A percentile compares a stretch with the other conserved stretches of the same genome.
phyloP scores from a whole-genome alignment of 1,284 basidiomycete genomes.

The Sutorius eximius region DNA sequence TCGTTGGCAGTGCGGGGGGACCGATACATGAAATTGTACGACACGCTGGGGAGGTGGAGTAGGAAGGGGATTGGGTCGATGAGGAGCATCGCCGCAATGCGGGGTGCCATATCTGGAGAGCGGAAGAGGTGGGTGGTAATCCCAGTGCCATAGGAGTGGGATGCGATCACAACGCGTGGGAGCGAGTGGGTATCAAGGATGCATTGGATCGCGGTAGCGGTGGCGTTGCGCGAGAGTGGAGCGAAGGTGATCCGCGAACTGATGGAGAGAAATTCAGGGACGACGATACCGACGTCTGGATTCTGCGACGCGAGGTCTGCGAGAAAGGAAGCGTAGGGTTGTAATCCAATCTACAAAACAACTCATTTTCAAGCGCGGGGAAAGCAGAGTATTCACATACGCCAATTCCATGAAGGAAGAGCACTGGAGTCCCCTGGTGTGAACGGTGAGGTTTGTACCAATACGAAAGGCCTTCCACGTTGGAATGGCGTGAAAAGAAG shows the following conservation, averaged over 20 bases:
- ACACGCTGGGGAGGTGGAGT: conserved; percentile 58
- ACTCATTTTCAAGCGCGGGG: not conserved
- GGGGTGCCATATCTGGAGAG: conserved; percentile 29
- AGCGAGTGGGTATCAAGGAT: conserved; percentile 48
- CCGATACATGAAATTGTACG: conserved; percentile 67
- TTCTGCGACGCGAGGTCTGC: conserved; percentile 40
- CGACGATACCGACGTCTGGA: conserved; percentile 53
- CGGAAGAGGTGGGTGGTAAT: conserved; percentile 50
- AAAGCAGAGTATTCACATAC: conserved; percentile 35
- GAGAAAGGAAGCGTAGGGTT: conserved; percentile 54
- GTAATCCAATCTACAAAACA: conserved; percentile 55
- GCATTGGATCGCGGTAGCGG: conserved; percentile 25
- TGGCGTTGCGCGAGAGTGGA: conserved; percentile 23
- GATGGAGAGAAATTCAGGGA: conserved; percentile 59
- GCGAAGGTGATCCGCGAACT: conserved; percentile 55
- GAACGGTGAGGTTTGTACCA: conserved; percentile 63
- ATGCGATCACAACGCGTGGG: conserved; percentile 45
- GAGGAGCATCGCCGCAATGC: conserved; percentile 47
- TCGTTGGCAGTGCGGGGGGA: conserved; percentile 52
- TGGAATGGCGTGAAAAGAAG: conserved; percentile 44
- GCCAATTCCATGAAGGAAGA: conserved; percentile 68
- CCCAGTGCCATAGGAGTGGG: conserved; percentile 67
- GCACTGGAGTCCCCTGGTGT: conserved; percentile 46
- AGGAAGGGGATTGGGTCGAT: conserved; percentile 66
- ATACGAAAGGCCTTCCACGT: conserved; percentile 47